Evolutionary conservation across 148 eudicot species (phyloP).

Genomic region (Chenopodium berlandieri): DNA sequence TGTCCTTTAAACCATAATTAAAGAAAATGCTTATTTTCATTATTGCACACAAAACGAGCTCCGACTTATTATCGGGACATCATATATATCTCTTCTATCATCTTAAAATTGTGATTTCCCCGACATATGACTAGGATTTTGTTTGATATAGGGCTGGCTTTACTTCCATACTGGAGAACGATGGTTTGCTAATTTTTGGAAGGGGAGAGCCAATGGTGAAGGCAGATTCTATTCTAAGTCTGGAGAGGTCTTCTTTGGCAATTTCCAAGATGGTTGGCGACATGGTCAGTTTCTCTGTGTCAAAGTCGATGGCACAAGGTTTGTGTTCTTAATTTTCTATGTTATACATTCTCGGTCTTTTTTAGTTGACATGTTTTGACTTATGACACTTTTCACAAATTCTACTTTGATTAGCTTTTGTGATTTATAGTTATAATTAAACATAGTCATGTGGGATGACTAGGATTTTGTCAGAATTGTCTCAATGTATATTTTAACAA

Average conservation of each 20-base stretch:
- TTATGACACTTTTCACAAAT: no score
- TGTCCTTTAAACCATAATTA: neutral
- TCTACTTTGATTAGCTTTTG: no score
- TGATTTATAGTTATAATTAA: no score
- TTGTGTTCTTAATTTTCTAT: conserved; percentile 1
- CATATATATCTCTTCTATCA: neutral
- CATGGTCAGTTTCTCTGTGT: conserved; percentile 84
- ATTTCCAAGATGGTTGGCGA: conserved; percentile 88
- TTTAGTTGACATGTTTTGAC: no score
- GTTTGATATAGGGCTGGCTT: conserved; percentile 75
- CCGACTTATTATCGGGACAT: neutral
- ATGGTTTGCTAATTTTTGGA: conserved; percentile 98
- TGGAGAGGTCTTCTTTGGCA: conserved; percentile 87
- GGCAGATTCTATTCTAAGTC: conserved; percentile 83
- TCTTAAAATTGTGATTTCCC: neutral
- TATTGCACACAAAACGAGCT: no score
- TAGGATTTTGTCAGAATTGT: no score
- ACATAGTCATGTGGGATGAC: no score
- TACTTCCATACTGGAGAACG: conserved; percentile 95
- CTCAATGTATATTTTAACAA: no score
- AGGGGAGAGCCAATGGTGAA: conserved; percentile 95
- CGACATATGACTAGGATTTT: neutral
- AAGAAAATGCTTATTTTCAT: neutral
- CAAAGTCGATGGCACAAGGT: conserved; percentile 77
- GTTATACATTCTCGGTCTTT: no score